Conservation (phyloP, 2,329 filamentous ascomycete genomes). For the Drechslerella dactyloides region DNA sequence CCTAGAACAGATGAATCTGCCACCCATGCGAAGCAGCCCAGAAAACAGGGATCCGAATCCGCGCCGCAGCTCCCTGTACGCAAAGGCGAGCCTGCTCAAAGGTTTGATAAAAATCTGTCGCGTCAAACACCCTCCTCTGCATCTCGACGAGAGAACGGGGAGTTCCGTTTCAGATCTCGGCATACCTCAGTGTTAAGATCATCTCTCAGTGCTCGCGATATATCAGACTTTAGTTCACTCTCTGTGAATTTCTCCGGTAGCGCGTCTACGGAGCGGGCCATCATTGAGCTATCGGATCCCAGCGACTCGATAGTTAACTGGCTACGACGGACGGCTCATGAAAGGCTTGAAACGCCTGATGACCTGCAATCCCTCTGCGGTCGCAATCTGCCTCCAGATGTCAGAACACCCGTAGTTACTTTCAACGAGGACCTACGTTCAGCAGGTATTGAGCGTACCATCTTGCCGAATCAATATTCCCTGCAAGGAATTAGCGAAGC, state of each 20-base stretch:
- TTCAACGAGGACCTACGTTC: neutral
- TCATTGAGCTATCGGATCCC: conserved; percentile 3
- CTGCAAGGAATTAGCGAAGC: neutral
- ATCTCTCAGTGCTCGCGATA: neutral
- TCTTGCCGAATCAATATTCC: neutral
- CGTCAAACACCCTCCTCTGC: neutral
- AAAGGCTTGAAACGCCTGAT: neutral
- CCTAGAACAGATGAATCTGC: neutral
- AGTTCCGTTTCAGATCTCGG: neutral
- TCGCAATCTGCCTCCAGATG: neutral
- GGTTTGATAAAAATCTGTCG: neutral
- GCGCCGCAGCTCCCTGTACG: neutral
- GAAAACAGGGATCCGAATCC: neutral
- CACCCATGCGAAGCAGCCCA: neutral
- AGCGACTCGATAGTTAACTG: conserved; percentile 22
- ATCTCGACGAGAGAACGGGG: too few relatives aligned
- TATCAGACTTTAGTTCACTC: conserved; percentile 11
- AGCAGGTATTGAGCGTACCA: neutral
- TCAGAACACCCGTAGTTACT: conserved; percentile 2
- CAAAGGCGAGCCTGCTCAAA: neutral
- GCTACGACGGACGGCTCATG: conserved; percentile 16
- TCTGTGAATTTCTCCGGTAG: conserved; percentile 19
- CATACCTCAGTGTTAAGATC: neutral
- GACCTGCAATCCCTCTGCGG: neutral
- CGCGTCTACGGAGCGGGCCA: neutral